Evolutionary conservation across 2,329 filamentous ascomycete species (phyloP).

Genomic region (Raffaelea arxii): DNA sequence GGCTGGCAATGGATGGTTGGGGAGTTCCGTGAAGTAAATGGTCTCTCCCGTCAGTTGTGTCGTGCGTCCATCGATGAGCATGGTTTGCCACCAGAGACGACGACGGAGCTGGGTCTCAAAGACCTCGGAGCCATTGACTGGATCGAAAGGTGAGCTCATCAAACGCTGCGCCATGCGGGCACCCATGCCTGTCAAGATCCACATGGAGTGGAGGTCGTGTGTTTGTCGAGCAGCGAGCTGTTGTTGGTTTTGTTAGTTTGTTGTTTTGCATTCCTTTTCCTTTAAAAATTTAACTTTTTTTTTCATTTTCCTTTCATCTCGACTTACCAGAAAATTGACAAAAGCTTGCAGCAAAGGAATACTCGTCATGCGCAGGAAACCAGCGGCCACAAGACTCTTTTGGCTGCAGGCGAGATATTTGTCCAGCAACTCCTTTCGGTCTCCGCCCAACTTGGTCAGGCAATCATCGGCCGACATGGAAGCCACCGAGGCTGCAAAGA

Average conservation of each 20-base stretch:
- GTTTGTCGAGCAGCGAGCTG: slow-evolving; percentile 20
- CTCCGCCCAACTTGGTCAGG: slow-evolving; percentile 3
- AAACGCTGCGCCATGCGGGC: slow-evolving; percentile 41
- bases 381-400: slow-evolving; percentile 45
- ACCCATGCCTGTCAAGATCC: slow-evolving; percentile 49
- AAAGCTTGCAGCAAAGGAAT: slow-evolving; percentile 48
- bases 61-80: slow-evolving; percentile 40
- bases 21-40: background rate
- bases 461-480: slow-evolving; percentile 43
- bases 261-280: too few species aligned
- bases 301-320: too few species aligned
- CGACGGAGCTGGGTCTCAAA: slow-evolving; percentile 51
- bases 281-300: too few species aligned
- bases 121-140: slow-evolving; percentile 33
- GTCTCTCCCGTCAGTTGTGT: slow-evolving; percentile 9
- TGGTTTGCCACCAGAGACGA: slow-evolving; percentile 49
- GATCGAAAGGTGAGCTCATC: slow-evolving; percentile 31
- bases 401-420: slow-evolving; percentile 37
- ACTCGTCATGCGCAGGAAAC: slow-evolving; percentile 46
- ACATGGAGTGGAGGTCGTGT: slow-evolving; percentile 40
- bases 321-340: slow-evolving; percentile 37
- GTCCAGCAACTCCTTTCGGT: slow-evolving; percentile 1
- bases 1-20: slow-evolving; percentile 13
- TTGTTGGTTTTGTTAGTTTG: too few species aligned
- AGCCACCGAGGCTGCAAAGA: slow-evolving; percentile 43